Percentiles rank a stretch among this genome's conserved stretches.
Evolutionary conservation across 331 rosid species (phyloP).

Genomic region (Stylosanthes scabra): DNA sequence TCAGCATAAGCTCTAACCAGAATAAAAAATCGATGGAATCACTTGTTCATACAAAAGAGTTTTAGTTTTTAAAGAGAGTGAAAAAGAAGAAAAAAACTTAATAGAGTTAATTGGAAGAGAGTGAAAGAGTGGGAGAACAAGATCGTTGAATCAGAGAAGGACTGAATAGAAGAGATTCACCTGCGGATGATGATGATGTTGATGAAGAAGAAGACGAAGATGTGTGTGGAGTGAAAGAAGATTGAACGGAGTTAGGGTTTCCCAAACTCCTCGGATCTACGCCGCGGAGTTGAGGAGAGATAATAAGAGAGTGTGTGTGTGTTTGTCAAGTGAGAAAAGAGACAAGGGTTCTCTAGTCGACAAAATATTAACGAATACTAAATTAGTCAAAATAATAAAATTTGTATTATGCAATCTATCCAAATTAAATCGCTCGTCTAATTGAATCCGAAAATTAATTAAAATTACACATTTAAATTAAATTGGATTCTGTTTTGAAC

Average conservation of each 20-base stretch:
- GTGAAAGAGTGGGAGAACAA: background rate
- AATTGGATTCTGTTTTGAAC: no score
- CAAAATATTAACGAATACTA: no score
- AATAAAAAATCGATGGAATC: background rate
- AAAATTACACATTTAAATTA: no score
- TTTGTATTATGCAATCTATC: no score
- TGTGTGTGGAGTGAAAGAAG: background rate
- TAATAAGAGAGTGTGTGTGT: background rate
- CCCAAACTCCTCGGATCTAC: conserved; percentile 90
- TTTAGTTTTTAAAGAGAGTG: background rate
- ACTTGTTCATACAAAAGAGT: background rate
- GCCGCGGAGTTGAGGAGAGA: conserved; percentile 69
- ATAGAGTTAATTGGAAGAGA: background rate
- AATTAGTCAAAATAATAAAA: no score
- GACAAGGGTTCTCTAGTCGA: conserved; percentile 14
- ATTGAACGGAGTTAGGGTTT: conserved; percentile 52
- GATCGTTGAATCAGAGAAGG: background rate
- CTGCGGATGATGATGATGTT: conserved; percentile 29
- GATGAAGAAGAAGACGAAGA: background rate
- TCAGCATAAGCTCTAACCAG: background rate
- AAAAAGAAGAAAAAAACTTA: background rate
- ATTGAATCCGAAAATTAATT: no score
- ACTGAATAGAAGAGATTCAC: background rate
- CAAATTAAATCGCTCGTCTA: no score
- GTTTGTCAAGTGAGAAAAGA: background rate